These are phyloP conservation scores for Mycosphaerella sp. DNA, from an alignment of 2,329 filamentous ascomycete genomes.

Conservation along the genomic window DNA sequence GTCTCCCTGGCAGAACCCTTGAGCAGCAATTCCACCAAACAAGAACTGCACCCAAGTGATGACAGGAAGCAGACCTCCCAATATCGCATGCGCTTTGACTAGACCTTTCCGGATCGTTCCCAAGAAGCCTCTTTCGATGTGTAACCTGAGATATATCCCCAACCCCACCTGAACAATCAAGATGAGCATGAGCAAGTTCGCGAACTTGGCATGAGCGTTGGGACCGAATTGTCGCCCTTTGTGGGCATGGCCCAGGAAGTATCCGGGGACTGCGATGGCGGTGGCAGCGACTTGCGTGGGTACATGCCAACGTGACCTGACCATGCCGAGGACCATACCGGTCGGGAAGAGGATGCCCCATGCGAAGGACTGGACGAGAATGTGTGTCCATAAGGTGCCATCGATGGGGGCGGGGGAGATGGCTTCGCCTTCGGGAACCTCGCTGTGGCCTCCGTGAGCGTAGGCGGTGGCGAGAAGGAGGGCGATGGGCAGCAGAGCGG, in stretches of 20 bases:
- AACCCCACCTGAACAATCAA: slow-evolving; percentile 69
- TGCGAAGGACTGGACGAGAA: slow-evolving; percentile 75
- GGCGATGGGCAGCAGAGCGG: slow-evolving; percentile 7
- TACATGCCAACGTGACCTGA: slow-evolving; percentile 89
- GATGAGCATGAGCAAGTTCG: slow-evolving; percentile 71
- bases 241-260: slow-evolving; percentile 86
- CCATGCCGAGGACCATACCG: slow-evolving; percentile 92
- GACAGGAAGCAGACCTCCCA: slow-evolving; percentile 83
- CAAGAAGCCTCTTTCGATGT: slow-evolving; percentile 78
- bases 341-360: slow-evolving; percentile 90
- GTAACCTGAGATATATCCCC: slow-evolving; percentile 81
- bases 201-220: slow-evolving; percentile 78
- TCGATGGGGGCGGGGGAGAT: slow-evolving; percentile 74
- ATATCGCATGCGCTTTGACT: slow-evolving; percentile 66
- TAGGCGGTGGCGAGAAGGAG: slow-evolving; percentile 12
- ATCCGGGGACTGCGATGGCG: slow-evolving; percentile 70
- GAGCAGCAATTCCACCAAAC: slow-evolving; percentile 84
- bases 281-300: slow-evolving; percentile 74
- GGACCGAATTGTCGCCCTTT: slow-evolving; percentile 76
- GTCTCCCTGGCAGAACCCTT: slow-evolving; percentile 89
- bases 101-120: slow-evolving; percentile 64
- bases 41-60: slow-evolving; percentile 90
- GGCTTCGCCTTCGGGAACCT: slow-evolving; percentile 61
- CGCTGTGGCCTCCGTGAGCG: slow-evolving; percentile 50
- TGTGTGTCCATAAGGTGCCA: slow-evolving; percentile 85